Percentiles rank a stretch among this genome's conserved stretches.
phyloP scores from a whole-genome alignment of 805 yeast genomes.

The Deakozyma indianensis region DNA sequence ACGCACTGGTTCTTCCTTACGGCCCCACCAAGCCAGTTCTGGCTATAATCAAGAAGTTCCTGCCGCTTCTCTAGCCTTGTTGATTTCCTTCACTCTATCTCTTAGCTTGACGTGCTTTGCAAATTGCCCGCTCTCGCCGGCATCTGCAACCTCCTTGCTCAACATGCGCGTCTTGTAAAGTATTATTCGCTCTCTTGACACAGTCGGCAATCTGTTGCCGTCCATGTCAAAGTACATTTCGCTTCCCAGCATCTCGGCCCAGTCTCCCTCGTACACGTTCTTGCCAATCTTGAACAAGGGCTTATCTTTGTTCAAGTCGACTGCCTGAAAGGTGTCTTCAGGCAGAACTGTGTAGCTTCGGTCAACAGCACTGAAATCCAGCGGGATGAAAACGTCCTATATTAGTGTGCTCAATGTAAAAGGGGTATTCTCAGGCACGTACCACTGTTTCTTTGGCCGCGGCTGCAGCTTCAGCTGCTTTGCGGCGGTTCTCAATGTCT shows the following conservation, averaged over 20 bases:
- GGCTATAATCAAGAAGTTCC: too few relatives aligned
- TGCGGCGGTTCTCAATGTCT: slow-evolving; percentile 34
- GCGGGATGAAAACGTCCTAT: slow-evolving; percentile 35
- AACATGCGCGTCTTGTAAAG: slow-evolving; percentile 8
- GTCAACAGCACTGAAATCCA: slow-evolving; percentile 26
- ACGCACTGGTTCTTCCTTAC: too few relatives aligned
- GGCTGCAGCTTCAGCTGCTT: slow-evolving; percentile 4
- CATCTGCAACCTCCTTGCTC: slow-evolving; percentile 4
- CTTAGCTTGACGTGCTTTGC: slow-evolving; percentile 2
- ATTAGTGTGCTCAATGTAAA: slow-evolving; percentile 5
- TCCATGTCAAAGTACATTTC: slow-evolving; percentile 30
- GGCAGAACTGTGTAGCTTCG: slow-evolving; percentile 19
- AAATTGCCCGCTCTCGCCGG: slow-evolving; percentile 9
- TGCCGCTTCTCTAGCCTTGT: not conserved
- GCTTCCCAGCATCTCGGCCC: slow-evolving; percentile 72
- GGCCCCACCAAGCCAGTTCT: too few relatives aligned
- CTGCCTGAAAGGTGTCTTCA: slow-evolving; percentile 32
- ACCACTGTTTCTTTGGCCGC: slow-evolving; percentile 1
- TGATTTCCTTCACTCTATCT: slow-evolving; percentile 4
- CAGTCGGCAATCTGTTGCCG: slow-evolving; percentile 17
- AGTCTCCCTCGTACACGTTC: slow-evolving; percentile 52
- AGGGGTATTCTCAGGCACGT: not conserved
- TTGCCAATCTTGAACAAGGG: slow-evolving; percentile 48
- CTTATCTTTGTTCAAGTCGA: slow-evolving; percentile 38
- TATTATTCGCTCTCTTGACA: slow-evolving; percentile 14